Conservation (phyloP, 1,284 basidiomycete genomes). For the Microbotryum lychnidis-dioicae region DNA sequence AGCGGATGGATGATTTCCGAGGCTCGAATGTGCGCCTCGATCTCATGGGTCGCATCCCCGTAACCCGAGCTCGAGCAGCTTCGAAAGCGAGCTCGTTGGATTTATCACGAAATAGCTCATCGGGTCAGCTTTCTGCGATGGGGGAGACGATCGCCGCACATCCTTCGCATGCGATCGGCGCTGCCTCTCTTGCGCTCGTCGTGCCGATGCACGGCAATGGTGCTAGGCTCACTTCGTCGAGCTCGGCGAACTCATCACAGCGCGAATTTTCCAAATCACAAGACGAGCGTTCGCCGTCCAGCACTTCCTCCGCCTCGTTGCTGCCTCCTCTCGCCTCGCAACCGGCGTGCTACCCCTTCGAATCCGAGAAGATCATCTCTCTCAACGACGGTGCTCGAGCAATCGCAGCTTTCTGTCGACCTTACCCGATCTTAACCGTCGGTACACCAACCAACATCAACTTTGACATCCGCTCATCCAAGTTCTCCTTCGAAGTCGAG, state of each 20-base stretch:
- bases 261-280: too few relatives aligned
- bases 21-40: slow-evolving; percentile 4
- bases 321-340: not conserved
- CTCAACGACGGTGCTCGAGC: slow-evolving; percentile 55
- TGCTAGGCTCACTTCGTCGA: too few relatives aligned
- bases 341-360: slow-evolving; percentile 19
- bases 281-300: not conserved
- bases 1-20: slow-evolving; percentile 33
- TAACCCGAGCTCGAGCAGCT: slow-evolving; percentile 1
- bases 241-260: too few relatives aligned
- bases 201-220: too few relatives aligned
- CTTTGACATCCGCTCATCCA: slow-evolving; percentile 66
- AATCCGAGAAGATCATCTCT: slow-evolving; percentile 32
- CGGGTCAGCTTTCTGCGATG: not conserved
- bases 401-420: slow-evolving; percentile 68
- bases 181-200: too few relatives aligned
- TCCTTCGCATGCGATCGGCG: too few relatives aligned
- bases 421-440: slow-evolving; percentile 66
- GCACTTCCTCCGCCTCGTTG: not conserved
- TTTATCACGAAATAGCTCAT: slow-evolving; percentile 3
- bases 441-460: slow-evolving; percentile 53
- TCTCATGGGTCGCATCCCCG: slow-evolving; percentile 6
- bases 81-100: slow-evolving; percentile 3
- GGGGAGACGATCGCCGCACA: too few relatives aligned
- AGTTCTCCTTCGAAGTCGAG: slow-evolving; percentile 57